phyloP scores from a whole-genome alignment of 2,329 filamentous ascomycete genomes.

The Trichoderma polysporum region DNA sequence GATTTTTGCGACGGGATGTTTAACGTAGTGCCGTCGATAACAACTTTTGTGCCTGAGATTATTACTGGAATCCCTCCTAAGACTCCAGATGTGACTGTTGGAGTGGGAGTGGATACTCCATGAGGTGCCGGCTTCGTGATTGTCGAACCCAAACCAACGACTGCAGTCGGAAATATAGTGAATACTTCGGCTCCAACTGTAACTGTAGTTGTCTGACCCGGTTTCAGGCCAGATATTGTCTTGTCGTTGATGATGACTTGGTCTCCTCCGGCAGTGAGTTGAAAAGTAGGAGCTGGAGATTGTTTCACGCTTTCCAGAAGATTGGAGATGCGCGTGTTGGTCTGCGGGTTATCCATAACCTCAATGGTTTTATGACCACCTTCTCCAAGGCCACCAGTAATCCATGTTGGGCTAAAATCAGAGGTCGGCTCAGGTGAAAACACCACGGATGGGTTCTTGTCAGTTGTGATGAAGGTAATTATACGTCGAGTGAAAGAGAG shows the following conservation, averaged over 20 bases:
- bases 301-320: neutral
- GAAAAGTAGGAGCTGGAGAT: constrained; percentile 32
- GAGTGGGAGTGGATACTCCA: constrained; percentile 32
- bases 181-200: constrained; percentile 45
- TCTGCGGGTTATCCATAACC: neutral
- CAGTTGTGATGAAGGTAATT: constrained; percentile 51
- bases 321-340: neutral
- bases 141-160: constrained; percentile 46
- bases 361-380: constrained; percentile 25
- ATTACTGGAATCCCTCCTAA: constrained; percentile 43
- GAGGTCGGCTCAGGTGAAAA: constrained; percentile 41
- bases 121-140: constrained; percentile 41
- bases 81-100: constrained; percentile 39
- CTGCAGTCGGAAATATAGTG: constrained; percentile 47
- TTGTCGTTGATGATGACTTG: constrained; percentile 49
- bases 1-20: constrained; percentile 38
- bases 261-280: constrained; percentile 45
- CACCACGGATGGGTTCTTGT: constrained; percentile 55
- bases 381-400: constrained; percentile 2
- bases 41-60: constrained; percentile 42
- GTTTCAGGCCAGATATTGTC: constrained; percentile 43
- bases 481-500: constrained; percentile 26
- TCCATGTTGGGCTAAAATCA: constrained; percentile 36
- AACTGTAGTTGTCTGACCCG: constrained; percentile 42
- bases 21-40: constrained; percentile 46